These are phyloP conservation scores for Neofusicoccum parvum DNA, from an alignment of 2,329 filamentous ascomycete species.

Conservation along the genomic window DNA sequence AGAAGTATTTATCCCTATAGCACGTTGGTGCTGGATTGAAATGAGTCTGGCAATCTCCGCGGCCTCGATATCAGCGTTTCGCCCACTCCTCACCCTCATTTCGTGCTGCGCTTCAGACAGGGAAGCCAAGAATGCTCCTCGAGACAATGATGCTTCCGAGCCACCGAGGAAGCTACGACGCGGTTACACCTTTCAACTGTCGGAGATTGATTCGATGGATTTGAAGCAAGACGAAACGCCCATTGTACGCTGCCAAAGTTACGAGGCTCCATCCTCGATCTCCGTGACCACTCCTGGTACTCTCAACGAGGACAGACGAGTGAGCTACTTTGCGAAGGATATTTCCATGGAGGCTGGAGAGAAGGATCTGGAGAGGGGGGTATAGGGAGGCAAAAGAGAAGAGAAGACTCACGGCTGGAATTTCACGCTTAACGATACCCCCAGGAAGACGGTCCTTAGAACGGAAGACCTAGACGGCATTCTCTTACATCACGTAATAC, in stretches of 20 bases:
- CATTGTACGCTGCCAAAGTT: background rate
- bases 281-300: background rate
- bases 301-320: background rate
- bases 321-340: background rate
- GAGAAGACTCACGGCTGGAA: too few species aligned
- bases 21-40: background rate
- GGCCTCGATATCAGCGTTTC: background rate
- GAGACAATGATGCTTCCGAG: background rate
- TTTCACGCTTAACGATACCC: too few species aligned
- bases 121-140: too few species aligned
- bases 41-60: slow-evolving; percentile 1
- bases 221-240: background rate
- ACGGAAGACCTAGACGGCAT: too few species aligned
- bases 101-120: background rate
- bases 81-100: background rate
- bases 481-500: too few species aligned
- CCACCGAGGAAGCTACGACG: background rate
- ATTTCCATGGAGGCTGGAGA: background rate
- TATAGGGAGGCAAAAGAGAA: too few species aligned
- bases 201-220: background rate
- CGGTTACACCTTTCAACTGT: slow-evolving; percentile 1
- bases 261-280: background rate
- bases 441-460: too few species aligned
- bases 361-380: too few species aligned
- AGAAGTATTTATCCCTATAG: background rate